Base-by-base conservation (phyloP, 2,329 filamentous ascomycete genomes). In the Thelonectria discophora region DNA sequence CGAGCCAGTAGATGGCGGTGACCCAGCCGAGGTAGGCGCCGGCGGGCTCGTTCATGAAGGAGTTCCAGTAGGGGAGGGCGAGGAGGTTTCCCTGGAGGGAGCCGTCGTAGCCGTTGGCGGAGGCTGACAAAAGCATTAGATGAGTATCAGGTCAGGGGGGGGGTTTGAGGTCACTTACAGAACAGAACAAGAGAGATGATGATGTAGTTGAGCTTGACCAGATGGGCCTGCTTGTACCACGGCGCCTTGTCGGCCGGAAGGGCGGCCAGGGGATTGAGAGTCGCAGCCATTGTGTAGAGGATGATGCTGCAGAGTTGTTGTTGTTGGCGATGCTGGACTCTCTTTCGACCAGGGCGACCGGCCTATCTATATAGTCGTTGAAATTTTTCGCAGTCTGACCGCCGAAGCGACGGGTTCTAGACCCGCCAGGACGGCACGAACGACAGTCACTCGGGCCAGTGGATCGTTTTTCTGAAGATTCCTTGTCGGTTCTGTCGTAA, bases 1-100 rank as follows among this genome's bases (percentile, higher is more conserved):
- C 60, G 2, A 70, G 61, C 65, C 66, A 69, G 61, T 70, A 69
- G 11, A 68, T 69, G n/a, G 68, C 68, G 0, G 63, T 69, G 27
- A 70, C 69, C 61, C 65, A 70, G 10, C 68, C 68, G 0, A 70
- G 66, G 40, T 67, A 65, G 32, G 63, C 55, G 11, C 68, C 68
- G 2, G 56, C 55, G 0, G 66, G 68, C 12, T 55, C 43, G 5
- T 62, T 9, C 68, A 69, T 70, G 42, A 70, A 70, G 6, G 27
- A 17, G 27, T 70, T 69, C 68, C 68, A 70, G 2, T 34, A 45
- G 15, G 64, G 55, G 45, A 69, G 65, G 30, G 65, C 67, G 5
- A 69, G 53, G 3, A 68, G 32, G 3, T 58, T 60, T 2, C 64
- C 60, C 53, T 67, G 60, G 0, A 69, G 45, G 2, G 37, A 34